phyloP scores from a whole-genome alignment of 2,329 filamentous ascomycete species.

The Colletotrichum tanaceti region DNA sequence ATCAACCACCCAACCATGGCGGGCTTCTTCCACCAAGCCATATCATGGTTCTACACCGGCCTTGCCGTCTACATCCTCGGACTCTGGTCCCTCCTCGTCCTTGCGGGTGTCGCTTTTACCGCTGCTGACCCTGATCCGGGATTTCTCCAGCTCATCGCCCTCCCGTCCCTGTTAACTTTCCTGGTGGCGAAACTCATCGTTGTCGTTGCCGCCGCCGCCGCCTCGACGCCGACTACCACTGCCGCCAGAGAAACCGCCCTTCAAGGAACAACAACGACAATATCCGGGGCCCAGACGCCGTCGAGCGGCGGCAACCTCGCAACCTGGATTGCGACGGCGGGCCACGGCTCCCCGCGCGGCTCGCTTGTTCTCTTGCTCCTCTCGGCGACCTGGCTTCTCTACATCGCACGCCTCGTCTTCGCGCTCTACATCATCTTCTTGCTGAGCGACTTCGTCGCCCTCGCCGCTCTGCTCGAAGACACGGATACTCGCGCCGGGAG shows the following conservation, averaged over 20 bases:
- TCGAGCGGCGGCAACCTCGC: conserved; percentile 17
- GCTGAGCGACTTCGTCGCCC: conserved; percentile 21
- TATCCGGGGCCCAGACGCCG: not conserved
- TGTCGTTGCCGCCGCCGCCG: not conserved
- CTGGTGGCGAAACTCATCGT: conserved; percentile 35
- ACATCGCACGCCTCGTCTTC: conserved; percentile 33
- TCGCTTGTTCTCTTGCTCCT: conserved; percentile 34
- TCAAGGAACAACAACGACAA: not conserved
- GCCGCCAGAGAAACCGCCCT: not conserved
- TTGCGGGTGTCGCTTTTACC: conserved; percentile 13
- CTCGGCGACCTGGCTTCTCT: conserved; percentile 25
- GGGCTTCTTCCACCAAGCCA: conserved; percentile 28
- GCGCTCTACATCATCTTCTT: conserved; percentile 18
- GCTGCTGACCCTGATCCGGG: conserved; percentile 14
- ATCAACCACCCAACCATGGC: conserved; percentile 9
- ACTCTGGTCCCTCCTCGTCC: conserved; percentile 24
- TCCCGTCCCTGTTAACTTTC: conserved; percentile 35
- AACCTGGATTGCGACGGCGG: conserved; percentile 33
- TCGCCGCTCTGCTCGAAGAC: conserved; percentile 16
- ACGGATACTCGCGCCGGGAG: not conserved
- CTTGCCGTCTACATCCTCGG: conserved; percentile 31
- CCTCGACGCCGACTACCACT: not conserved
- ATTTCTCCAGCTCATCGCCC: conserved; percentile 33
- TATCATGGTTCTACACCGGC: conserved; percentile 33
- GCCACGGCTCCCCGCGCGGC: conserved; percentile 37